Conservation (phyloP, 805 yeast genomes). For the Starmerella bombicola region DNA sequence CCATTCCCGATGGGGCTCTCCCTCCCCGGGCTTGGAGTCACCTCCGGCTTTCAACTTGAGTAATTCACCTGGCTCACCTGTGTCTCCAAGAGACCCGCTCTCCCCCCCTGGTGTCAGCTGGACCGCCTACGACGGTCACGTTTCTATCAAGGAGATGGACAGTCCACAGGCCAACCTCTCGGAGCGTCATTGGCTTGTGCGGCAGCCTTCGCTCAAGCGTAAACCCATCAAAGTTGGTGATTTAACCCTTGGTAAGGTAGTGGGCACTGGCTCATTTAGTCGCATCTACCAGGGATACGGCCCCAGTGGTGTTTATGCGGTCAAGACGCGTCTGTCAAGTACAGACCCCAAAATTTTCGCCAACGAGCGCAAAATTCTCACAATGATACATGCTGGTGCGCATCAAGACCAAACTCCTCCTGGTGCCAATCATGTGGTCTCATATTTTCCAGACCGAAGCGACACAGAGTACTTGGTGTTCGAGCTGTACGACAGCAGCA, state of each 20-base stretch:
- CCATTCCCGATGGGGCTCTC: background rate
- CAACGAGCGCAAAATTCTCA: conserved; percentile 14
- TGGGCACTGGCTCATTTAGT: conserved; percentile 72
- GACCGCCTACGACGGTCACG: background rate
- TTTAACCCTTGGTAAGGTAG: conserved; percentile 29
- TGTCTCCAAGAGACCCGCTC: conserved; percentile 8
- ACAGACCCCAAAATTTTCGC: conserved; percentile 13
- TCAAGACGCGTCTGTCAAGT: conserved; percentile 34
- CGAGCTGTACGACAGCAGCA: conserved; percentile 16
- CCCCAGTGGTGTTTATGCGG: conserved; percentile 46
- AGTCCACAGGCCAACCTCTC: conserved; percentile 1
- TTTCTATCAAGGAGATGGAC: conserved; percentile 1
- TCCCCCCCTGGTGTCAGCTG: conserved; percentile 5
- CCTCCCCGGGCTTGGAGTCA: background rate
- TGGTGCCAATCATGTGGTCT: conserved; percentile 7
- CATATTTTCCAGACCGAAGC: conserved; percentile 16
- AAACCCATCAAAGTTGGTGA: conserved; percentile 24
- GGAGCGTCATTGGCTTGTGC: conserved; percentile 9
- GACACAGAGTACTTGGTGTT: conserved; percentile 15
- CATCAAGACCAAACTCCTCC: background rate
- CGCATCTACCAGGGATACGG: conserved; percentile 58
- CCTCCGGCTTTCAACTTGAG: background rate
- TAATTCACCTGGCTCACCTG: conserved; percentile 4
- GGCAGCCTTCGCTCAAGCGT: conserved; percentile 1
- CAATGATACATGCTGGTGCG: conserved; percentile 4